Conservation (phyloP, 257 asterid species). For the Handroanthus guayacan region DNA sequence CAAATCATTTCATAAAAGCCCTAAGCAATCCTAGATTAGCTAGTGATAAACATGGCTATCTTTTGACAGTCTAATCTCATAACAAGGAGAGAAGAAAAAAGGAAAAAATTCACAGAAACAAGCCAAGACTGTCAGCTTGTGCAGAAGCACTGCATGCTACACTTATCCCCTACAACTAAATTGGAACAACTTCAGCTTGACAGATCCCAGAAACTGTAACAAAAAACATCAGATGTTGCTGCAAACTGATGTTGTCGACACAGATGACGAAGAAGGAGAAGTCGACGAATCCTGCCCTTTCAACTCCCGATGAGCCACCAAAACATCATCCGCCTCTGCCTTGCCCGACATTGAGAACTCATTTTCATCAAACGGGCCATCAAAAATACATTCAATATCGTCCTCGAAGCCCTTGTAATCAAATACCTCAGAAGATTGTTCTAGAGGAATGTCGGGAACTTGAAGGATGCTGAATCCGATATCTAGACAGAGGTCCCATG, state of each 20-base stretch:
- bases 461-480: constrained; percentile 48
- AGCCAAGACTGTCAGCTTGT: constrained; percentile 34
- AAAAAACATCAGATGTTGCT: constrained; percentile 32
- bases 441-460: constrained; percentile 55
- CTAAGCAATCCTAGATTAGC: constrained; percentile 38
- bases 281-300: constrained; percentile 14
- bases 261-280: constrained; percentile 48
- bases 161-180: constrained; percentile 35
- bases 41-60: constrained; percentile 34
- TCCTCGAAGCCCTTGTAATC: constrained; percentile 65
- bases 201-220: constrained; percentile 3
- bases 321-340: constrained; percentile 32
- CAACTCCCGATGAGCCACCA: constrained; percentile 2
- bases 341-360: constrained; percentile 43
- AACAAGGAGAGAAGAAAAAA: not conserved
- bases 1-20: constrained; percentile 32
- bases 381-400: constrained; percentile 61
- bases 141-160: constrained; percentile 36
- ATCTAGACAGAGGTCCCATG: constrained; percentile 73
- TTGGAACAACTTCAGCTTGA: constrained; percentile 12
- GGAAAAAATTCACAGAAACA: not conserved
- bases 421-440: constrained; percentile 51
- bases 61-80: constrained; percentile 25
- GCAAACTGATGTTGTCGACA: constrained; percentile 51
- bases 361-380: constrained; percentile 37